Conservation (phyloP, 2,329 filamentous ascomycete genomes). For the Aspergillus ibericus region DNA sequence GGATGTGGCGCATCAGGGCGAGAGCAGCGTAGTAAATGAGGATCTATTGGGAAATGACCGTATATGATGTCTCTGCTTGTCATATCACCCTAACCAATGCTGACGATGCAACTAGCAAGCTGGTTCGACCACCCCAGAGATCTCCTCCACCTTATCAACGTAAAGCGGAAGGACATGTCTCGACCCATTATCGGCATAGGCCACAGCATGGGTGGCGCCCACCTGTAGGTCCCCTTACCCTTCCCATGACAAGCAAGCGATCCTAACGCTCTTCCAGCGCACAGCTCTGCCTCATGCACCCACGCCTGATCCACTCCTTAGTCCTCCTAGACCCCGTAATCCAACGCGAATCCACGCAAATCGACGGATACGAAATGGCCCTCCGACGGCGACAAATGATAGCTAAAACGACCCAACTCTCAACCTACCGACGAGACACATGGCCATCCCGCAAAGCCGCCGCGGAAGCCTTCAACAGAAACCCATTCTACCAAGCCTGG, state of each 20-base stretch:
- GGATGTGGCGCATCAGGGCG: conserved; percentile 82
- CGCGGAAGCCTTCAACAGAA: conserved; percentile 63
- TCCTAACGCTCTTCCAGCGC: conserved; percentile 36
- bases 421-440: conserved; percentile 70
- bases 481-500: conserved; percentile 79
- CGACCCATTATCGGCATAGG: conserved; percentile 81
- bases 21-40: conserved; percentile 77
- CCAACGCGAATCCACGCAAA: conserved; percentile 48
- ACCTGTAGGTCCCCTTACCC: conserved; percentile 50
- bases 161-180: conserved; percentile 75
- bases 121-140: conserved; percentile 88
- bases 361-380: conserved; percentile 24
- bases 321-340: conserved; percentile 86
- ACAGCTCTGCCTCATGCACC: conserved; percentile 73
- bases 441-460: conserved; percentile 79
- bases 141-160: conserved; percentile 79
- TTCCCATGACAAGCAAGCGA: conserved; percentile 3
- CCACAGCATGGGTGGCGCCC: conserved; percentile 82
- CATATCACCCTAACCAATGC: background rate
- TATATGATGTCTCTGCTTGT: conserved; percentile 44
- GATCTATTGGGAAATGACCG: conserved; percentile 77
- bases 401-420: conserved; percentile 52
- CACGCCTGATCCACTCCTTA: conserved; percentile 72
- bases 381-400: conserved; percentile 27
- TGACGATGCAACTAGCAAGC: conserved; percentile 56